phyloP scores from a whole-genome alignment of 805 yeast genomes.

The Candida xyloterini region DNA sequence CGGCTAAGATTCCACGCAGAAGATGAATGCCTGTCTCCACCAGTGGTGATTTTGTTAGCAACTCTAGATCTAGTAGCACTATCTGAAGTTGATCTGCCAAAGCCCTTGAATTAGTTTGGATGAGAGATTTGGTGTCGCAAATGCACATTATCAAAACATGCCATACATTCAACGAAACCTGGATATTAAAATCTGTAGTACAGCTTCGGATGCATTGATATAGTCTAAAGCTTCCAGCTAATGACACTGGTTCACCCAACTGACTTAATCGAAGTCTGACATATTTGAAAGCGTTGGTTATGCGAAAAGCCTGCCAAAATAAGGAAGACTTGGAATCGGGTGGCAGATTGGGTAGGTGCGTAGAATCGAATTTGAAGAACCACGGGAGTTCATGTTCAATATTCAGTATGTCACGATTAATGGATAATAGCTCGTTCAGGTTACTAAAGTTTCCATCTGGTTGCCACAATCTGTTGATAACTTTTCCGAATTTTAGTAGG shows the following conservation, averaged over 20 bases:
- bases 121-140: too few relatives aligned
- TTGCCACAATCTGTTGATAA: slow-evolving; percentile 7
- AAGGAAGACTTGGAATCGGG: slow-evolving; percentile 22
- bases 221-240: too few relatives aligned
- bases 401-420: slow-evolving; percentile 1
- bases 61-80: background rate
- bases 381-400: slow-evolving; percentile 4
- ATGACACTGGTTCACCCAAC: background rate
- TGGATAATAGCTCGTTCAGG: background rate
- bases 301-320: slow-evolving; percentile 21
- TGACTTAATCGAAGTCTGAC: slow-evolving; percentile 11
- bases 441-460: slow-evolving; percentile 8
- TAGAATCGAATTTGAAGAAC: slow-evolving; percentile 1
- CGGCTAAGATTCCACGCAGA: background rate
- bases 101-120: background rate
- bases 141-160: too few relatives aligned
- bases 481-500: too few relatives aligned
- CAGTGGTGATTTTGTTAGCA: background rate
- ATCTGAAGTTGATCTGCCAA: background rate
- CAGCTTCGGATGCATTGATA: too few relatives aligned
- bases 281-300: slow-evolving; percentile 22
- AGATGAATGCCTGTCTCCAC: background rate
- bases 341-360: slow-evolving; percentile 1
- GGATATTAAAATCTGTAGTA: too few relatives aligned
- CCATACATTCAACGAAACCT: too few relatives aligned